phyloP scores from a whole-genome alignment of 495 filamentous ascomycete genomes.

The Annulohypoxylon bovei region DNA sequence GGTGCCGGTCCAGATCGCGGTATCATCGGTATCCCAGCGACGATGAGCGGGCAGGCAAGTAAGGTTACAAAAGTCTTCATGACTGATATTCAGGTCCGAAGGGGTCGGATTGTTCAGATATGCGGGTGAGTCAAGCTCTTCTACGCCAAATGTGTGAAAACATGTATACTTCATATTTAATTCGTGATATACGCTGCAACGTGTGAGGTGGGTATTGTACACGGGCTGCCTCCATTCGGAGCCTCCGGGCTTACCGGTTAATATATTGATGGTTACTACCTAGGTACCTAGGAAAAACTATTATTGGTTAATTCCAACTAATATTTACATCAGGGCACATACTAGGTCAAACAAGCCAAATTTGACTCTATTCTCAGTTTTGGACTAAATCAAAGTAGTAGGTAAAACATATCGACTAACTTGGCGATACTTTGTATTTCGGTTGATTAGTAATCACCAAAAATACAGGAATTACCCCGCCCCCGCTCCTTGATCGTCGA shows the following conservation, averaged over 20 bases:
- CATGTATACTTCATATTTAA: not conserved
- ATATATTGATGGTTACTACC: not conserved
- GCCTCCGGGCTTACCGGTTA: not conserved
- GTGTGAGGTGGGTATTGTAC: not conserved
- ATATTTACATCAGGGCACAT: too few species aligned
- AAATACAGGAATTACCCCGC: too few species aligned
- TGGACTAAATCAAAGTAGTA: too few species aligned
- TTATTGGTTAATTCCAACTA: too few species aligned
- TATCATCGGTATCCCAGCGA: not conserved
- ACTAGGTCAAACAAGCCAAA: too few species aligned
- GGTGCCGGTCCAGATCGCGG: slow-evolving; percentile 3
- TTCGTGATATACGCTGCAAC: not conserved
- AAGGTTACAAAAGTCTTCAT: slow-evolving; percentile 23
- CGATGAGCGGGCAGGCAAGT: slow-evolving; percentile 5
- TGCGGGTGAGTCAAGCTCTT: not conserved
- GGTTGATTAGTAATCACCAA: too few species aligned
- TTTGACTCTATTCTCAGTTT: too few species aligned
- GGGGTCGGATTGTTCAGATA: not conserved
- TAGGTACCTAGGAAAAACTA: too few species aligned
- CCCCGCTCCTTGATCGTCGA: too few species aligned
- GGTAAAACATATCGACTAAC: too few species aligned
- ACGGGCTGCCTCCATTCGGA: not conserved
- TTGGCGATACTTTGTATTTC: too few species aligned
- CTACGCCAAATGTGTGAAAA: not conserved
- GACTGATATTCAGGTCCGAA: not conserved